Conservation (phyloP, 176 grass and related monocot species). For the Avena eriantha region DNA sequence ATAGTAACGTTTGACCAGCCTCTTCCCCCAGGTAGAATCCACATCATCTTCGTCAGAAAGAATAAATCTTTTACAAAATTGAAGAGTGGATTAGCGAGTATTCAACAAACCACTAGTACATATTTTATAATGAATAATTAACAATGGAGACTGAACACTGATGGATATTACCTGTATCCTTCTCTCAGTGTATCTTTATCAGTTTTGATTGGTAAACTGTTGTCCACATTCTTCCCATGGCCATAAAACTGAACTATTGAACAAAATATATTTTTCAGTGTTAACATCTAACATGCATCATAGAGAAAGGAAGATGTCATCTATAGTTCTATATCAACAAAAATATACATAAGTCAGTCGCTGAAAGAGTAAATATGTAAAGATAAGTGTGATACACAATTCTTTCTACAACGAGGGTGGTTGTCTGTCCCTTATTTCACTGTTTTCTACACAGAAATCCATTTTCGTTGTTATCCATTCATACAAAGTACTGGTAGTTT, state of each 20-base stretch:
- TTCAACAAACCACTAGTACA: constrained; percentile 21
- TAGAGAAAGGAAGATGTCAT: constrained; percentile 18
- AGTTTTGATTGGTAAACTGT: constrained; percentile 68
- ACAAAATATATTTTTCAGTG: not conserved
- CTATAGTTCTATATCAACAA: not conserved
- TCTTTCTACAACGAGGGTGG: constrained; percentile 22
- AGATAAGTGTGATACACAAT: constrained; percentile 37
- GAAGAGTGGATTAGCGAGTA: constrained; percentile 9
- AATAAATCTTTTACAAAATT: constrained; percentile 66
- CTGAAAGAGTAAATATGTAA: constrained; percentile 27
- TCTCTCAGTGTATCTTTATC: constrained; percentile 88
- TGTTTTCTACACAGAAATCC: constrained; percentile 30
- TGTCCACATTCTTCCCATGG: constrained; percentile 47
- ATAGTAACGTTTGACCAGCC: constrained; percentile 89
- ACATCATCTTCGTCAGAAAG: constrained; percentile 90
- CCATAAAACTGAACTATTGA: constrained; percentile 87
- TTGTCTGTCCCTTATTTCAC: constrained; percentile 31
- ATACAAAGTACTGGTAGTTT: not conserved
- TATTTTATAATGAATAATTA: constrained; percentile 16
- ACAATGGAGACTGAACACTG: not conserved
- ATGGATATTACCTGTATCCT: constrained; percentile 73
- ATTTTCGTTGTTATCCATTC: constrained; percentile 25
- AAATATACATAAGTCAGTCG: not conserved
- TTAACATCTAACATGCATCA: constrained; percentile 1
- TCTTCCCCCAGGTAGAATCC: constrained; percentile 93